A percentile compares a stretch with the other conserved stretches of the same genome.
phyloP scores from a whole-genome alignment of 1,139 yeast genomes.

The Geotrichum histeridarum region DNA sequence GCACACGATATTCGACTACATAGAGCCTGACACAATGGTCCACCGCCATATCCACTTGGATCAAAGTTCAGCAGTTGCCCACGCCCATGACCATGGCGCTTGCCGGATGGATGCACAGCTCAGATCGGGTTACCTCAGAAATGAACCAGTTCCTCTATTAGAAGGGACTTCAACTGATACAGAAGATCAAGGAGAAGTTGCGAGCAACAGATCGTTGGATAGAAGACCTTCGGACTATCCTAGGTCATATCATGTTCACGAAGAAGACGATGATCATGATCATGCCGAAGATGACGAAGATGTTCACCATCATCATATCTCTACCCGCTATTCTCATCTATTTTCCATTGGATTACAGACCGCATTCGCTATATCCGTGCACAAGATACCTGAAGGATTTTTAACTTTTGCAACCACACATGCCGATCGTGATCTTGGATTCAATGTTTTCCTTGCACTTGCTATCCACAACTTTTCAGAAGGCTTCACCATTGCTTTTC shows the following conservation, averaged over 20 bases:
- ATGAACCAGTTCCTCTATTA: background rate
- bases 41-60: constrained; percentile 17
- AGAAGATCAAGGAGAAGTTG: background rate
- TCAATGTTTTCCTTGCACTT: constrained; percentile 75
- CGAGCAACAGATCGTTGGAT: background rate
- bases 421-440: constrained; percentile 67
- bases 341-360: constrained; percentile 87
- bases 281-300: constrained; percentile 19
- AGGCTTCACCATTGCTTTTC: constrained; percentile 91
- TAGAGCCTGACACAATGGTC: constrained; percentile 17
- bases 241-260: background rate
- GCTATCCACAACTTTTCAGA: constrained; percentile 91
- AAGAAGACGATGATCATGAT: background rate
- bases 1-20: constrained; percentile 14
- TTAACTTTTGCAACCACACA: constrained; percentile 75
- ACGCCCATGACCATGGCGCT: background rate
- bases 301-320: constrained; percentile 75
- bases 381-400: constrained; percentile 93
- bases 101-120: background rate
- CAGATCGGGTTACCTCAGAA: background rate
- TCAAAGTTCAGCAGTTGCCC: background rate
- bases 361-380: constrained; percentile 77
- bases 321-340: constrained; percentile 69
- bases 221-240: background rate
- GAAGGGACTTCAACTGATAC: background rate